Conservation (phyloP, 2,329 filamentous ascomycete species). For the Apiospora aurea region DNA sequence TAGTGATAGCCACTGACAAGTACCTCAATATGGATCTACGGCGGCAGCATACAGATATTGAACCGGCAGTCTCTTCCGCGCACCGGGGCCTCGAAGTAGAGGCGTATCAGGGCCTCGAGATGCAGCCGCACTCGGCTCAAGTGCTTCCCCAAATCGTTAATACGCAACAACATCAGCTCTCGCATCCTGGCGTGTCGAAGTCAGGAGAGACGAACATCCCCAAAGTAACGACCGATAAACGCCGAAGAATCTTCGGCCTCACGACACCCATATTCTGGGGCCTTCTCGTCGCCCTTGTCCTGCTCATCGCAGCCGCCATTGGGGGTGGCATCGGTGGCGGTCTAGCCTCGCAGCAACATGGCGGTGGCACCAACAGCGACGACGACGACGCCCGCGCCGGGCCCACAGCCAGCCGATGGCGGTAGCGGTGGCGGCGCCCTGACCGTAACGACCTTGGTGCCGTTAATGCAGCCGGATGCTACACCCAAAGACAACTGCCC, state of each 20-base stretch:
- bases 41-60: background rate
- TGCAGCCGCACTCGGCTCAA: background rate
- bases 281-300: slow-evolving; percentile 32
- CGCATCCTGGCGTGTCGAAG: background rate
- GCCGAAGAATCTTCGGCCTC: slow-evolving; percentile 33
- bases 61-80: background rate
- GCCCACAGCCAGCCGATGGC: background rate
- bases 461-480: background rate
- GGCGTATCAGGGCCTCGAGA: background rate
- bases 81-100: background rate
- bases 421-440: background rate
- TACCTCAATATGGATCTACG: too few relatives aligned
- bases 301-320: slow-evolving; percentile 36
- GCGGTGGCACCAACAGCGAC: background rate
- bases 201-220: too few relatives aligned
- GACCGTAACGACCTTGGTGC: background rate
- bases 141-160: too few relatives aligned
- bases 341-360: background rate
- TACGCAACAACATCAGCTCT: too few relatives aligned
- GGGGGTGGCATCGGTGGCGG: background rate
- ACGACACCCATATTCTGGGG: slow-evolving; percentile 37
- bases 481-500: background rate
- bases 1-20: background rate
- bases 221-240: background rate
- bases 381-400: background rate